Evolutionary conservation across 495 filamentous ascomycete species (phyloP), one percentile per base, ranked within the genome.

Genomic region (Venustampulla echinocandica): DNA sequence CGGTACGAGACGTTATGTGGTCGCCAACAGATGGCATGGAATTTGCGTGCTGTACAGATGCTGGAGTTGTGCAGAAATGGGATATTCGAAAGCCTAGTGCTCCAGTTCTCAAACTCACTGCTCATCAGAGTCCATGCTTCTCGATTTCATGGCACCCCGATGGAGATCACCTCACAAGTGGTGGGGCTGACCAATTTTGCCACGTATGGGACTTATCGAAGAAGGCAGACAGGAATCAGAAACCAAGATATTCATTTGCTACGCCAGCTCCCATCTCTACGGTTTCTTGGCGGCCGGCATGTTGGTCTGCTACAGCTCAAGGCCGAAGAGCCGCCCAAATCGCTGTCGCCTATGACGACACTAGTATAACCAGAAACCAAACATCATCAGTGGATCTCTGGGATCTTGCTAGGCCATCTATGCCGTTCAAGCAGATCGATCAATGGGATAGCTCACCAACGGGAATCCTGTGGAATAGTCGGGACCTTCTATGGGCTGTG

Each of bases 81-180:
- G 72, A 78, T 54, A 66, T 71, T 15, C 63, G 71, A 6, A 74
- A 69, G 50, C 28, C 59, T 13, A 56, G 39, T 17, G 62, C 61
- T 4, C 73, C 73, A 10, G 46, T 75, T 15, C 50, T 93, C 42
- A 84, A 82, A 55, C 85, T 95, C 50, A 81, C 84, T 36, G 93
- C 88, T 22, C 92, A 98, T 61, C 76, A 84, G 53, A 83, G 80
- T 33, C 75, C 81, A 0, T 94, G 85, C 56, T 81, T 77, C 46
- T 73, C 86, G 3, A 80, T 98, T 38, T 87, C 94, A 53, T 98
- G 93, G 92, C 92, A 98, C 59, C 88, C 87, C 1, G 90, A 96
- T 62, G 92, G 92, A 22, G 85, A 85, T 48, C 85, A 97, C 61
- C 69, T 95, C 13, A 80, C 84, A 28, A 95, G 87, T 58, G 88